phyloP scores from a whole-genome alignment of 2,329 filamentous ascomycete genomes.

The Coniochaeta prunicola region DNA sequence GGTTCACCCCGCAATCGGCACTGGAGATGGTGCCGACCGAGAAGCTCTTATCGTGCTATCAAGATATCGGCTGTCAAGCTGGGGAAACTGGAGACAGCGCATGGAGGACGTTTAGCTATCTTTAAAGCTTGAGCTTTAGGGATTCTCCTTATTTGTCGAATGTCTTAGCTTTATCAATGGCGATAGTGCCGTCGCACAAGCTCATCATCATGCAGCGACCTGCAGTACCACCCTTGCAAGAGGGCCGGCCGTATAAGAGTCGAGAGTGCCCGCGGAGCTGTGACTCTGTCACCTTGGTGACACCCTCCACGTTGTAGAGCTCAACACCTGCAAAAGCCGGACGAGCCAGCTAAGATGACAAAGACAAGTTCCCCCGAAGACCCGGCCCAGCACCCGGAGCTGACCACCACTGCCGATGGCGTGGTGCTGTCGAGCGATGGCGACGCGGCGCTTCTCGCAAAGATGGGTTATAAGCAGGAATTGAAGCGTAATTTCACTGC shows the following conservation, averaged over 20 bases:
- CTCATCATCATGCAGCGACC: background rate
- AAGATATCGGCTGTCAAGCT: background rate
- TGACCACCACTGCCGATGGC: conserved; percentile 11
- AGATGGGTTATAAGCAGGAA: conserved; percentile 44
- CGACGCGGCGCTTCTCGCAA: conserved; percentile 22
- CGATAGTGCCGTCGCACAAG: background rate
- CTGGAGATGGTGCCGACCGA: background rate
- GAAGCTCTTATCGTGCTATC: background rate
- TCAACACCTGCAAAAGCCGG: background rate
- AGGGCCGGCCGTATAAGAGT: background rate
- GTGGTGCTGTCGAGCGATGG: conserved; percentile 16
- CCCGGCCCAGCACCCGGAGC: conserved; percentile 7
- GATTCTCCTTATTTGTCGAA: background rate
- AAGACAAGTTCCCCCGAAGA: conserved; percentile 8
- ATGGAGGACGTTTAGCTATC: background rate
- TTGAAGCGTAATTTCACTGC: conserved; percentile 54
- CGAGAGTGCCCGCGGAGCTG: background rate
- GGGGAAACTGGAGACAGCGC: background rate
- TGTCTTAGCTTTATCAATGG: conserved; percentile 1
- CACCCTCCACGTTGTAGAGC: background rate
- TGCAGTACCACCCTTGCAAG: background rate
- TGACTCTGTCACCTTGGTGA: background rate
- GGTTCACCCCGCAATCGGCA: background rate
- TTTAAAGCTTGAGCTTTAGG: background rate
- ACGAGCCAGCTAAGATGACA: background rate